These are phyloP conservation scores for Vanilla planifolia DNA, from an alignment of 106 monocot genomes.

Conservation along the genomic window DNA sequence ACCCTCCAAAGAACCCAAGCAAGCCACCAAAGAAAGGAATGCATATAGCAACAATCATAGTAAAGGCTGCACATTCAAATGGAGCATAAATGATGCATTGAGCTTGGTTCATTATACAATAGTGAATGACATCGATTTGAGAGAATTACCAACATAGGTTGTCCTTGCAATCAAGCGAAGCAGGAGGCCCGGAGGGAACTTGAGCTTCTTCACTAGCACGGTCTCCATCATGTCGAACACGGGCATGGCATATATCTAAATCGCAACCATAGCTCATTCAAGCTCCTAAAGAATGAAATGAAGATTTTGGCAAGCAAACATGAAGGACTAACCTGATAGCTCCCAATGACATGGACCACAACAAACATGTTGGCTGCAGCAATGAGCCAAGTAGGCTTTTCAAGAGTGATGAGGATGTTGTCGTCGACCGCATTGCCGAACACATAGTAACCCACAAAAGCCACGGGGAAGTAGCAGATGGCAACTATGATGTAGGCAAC, in stretches of 20 bases:
- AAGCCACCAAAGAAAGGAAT: conserved; percentile 17
- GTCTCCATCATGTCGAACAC: conserved; percentile 70
- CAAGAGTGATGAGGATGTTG: conserved; percentile 37
- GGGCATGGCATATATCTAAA: conserved; percentile 53
- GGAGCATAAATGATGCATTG: background rate
- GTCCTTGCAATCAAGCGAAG: conserved; percentile 41
- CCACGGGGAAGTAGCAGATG: conserved; percentile 53
- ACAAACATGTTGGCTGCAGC: conserved; percentile 54
- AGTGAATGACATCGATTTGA: background rate
- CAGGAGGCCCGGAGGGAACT: conserved; percentile 17
- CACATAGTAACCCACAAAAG: conserved; percentile 37
- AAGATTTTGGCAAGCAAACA: background rate
- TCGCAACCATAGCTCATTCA: background rate
- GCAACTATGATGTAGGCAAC: conserved; percentile 53
- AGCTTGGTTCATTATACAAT: background rate
- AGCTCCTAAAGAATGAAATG: background rate
- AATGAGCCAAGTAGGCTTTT: conserved; percentile 49
- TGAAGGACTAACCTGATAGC: conserved; percentile 40
- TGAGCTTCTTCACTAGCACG: conserved; percentile 36
- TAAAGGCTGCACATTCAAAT: conserved; percentile 4
- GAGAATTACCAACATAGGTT: conserved; percentile 60
- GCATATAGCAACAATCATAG: conserved; percentile 7
- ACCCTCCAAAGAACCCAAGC: conserved; percentile 16
- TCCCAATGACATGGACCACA: conserved; percentile 49
- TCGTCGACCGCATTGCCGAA: conserved; percentile 38